Percentiles rank a stretch among this genome's conserved stretches.
These are phyloP conservation scores for Nowakowskiella sp. DNA, from an alignment of 192 early-diverging fungal species.

Conservation along the genomic window DNA sequence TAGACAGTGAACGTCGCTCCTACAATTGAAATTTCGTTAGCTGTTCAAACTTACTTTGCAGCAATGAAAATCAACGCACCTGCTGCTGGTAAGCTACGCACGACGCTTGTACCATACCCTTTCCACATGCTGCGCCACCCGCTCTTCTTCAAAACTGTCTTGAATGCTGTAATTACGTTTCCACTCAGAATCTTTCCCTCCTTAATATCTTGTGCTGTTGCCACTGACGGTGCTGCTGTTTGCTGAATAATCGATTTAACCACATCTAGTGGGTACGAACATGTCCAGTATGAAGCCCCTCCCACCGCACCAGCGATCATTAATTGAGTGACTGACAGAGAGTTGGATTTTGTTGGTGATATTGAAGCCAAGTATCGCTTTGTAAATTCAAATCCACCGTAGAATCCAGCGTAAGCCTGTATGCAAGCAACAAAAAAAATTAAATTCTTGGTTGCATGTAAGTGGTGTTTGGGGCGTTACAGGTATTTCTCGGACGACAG, in stretches of 20 bases:
- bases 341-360: conserved; percentile 25
- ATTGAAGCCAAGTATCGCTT: conserved; percentile 58
- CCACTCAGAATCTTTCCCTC: conserved; percentile 7
- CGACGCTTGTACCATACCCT: conserved; percentile 16
- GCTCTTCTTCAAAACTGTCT: conserved; percentile 9
- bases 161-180: conserved; percentile 3
- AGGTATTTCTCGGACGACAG: conserved; percentile 68
- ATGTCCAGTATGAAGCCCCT: conserved; percentile 73
- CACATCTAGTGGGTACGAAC: conserved; percentile 80
- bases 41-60: background rate
- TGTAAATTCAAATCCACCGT: conserved; percentile 70
- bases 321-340: conserved; percentile 42
- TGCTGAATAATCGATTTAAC: conserved; percentile 58
- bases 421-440: conserved; percentile 7
- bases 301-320: conserved; percentile 76
- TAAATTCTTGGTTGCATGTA: background rate
- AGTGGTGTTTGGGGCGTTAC: background rate
- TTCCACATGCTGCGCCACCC: conserved; percentile 15
- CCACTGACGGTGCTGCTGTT: background rate
- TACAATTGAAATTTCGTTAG: background rate
- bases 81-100: conserved; percentile 20
- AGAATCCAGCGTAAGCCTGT: conserved; percentile 73
- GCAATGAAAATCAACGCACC: background rate
- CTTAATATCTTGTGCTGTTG: background rate
- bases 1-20: conserved; percentile 29